Conservation (phyloP, 2,329 filamentous ascomycete genomes). For the Madurella mycetomatis region DNA sequence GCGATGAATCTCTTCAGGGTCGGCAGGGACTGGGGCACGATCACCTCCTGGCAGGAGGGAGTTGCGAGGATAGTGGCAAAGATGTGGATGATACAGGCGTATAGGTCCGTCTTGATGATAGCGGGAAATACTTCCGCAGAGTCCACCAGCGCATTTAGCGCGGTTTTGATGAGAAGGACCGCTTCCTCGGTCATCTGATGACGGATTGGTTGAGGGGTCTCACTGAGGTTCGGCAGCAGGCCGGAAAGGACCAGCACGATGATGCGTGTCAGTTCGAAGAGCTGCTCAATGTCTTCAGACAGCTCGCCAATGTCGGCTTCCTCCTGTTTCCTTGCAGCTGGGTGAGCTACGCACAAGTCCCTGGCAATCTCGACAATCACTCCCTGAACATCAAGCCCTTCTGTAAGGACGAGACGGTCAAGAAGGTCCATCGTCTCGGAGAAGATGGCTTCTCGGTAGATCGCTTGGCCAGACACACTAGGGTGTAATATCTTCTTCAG, state of each 20-base stretch:
- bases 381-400: conserved; percentile 80
- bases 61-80: conserved; percentile 91
- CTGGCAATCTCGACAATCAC: conserved; percentile 93
- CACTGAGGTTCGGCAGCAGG: conserved; percentile 75
- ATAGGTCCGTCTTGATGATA: conserved; percentile 93
- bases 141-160: conserved; percentile 84
- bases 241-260: conserved; percentile 90
- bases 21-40: conserved; percentile 84
- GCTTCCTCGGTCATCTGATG: conserved; percentile 85
- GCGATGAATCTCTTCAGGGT: conserved; percentile 88
- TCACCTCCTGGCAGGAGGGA: conserved; percentile 77
- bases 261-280: conserved; percentile 94
- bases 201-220: conserved; percentile 60
- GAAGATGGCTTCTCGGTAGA: conserved; percentile 94
- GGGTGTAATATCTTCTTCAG: conserved; percentile 93
- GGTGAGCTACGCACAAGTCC: conserved; percentile 84
- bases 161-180: conserved; percentile 70
- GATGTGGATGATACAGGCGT: conserved; percentile 95
- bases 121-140: conserved; percentile 93
- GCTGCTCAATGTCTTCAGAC: conserved; percentile 94
- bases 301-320: conserved; percentile 69
- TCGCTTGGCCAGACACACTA: conserved; percentile 90
- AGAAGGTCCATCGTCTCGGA: conserved; percentile 95
- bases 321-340: conserved; percentile 70
- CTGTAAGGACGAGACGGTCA: conserved; percentile 86